Evolutionary conservation across 805 yeast genomes (phyloP).

Genomic region (Kazachstania kunashirensis): DNA sequence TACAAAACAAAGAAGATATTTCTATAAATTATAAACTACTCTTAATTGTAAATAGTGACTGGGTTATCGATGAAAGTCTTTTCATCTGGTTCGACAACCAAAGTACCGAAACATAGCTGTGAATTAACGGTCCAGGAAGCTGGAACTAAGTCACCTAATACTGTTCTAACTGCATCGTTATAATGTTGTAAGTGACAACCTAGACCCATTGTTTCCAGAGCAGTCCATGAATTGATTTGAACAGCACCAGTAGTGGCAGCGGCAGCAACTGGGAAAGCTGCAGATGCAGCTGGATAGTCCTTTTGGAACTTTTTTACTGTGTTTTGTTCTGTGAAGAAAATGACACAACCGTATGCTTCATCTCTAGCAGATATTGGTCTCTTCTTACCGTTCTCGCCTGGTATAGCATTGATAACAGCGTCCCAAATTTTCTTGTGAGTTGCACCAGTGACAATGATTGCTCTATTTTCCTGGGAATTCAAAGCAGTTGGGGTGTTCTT

Average conservation of each 20-base stretch:
- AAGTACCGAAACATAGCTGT: slow-evolving; percentile 43
- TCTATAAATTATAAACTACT: too few species aligned
- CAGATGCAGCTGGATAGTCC: slow-evolving; percentile 35
- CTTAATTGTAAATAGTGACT: slow-evolving; percentile 30
- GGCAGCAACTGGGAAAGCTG: slow-evolving; percentile 39
- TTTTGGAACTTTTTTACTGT: slow-evolving; percentile 34
- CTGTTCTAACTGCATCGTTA: slow-evolving; percentile 36
- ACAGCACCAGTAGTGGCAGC: slow-evolving; percentile 40
- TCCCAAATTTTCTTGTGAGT: slow-evolving; percentile 40
- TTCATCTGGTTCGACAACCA: slow-evolving; percentile 31
- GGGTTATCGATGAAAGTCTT: slow-evolving; percentile 37
- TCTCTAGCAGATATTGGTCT: slow-evolving; percentile 37
- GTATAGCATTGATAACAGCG: slow-evolving; percentile 31
- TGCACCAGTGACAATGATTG: slow-evolving; percentile 38
- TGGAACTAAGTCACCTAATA: slow-evolving; percentile 33
- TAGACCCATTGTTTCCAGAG: slow-evolving; percentile 35
- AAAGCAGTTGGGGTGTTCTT: slow-evolving; percentile 43
- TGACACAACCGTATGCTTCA: slow-evolving; percentile 40
- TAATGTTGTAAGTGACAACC: slow-evolving; percentile 48
- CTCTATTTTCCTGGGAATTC: slow-evolving; percentile 40
- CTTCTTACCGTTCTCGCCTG: slow-evolving; percentile 32
- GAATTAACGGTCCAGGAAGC: slow-evolving; percentile 37
- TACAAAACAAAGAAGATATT: too few species aligned
- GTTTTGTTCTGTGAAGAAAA: slow-evolving; percentile 38
- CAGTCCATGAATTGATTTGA: slow-evolving; percentile 42